These are phyloP conservation scores for Pachyrhizus erosus DNA, from an alignment of 306 rosid genomes.

Conservation along the genomic window DNA sequence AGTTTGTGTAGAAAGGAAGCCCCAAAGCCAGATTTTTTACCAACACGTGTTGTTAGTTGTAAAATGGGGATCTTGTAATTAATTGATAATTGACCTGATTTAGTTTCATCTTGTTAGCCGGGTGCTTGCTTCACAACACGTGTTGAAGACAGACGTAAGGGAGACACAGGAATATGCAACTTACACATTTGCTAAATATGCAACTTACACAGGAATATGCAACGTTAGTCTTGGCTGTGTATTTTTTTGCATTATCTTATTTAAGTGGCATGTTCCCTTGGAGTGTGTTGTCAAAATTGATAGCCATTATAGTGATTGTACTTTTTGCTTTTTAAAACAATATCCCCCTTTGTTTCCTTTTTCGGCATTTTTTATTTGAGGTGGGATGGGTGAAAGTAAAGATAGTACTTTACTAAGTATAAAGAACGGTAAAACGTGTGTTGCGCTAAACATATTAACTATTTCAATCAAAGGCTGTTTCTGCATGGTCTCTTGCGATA, in stretches of 20 bases:
- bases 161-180: conserved; percentile 36
- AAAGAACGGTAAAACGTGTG: not conserved
- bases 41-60: too few relatives aligned
- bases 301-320: conserved; percentile 38
- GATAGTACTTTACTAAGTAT: not conserved
- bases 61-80: too few relatives aligned
- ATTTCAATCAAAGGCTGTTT: not conserved
- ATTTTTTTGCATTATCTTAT: conserved; percentile 47
- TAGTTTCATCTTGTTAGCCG: conserved; percentile 33
- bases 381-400: not conserved
- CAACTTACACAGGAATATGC: too few relatives aligned
- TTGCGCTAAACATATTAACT: not conserved
- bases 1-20: conserved; percentile 6
- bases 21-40: too few relatives aligned
- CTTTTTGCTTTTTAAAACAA: conserved; percentile 13
- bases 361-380: not conserved
- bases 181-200: conserved; percentile 35
- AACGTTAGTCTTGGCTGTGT: conserved; percentile 38
- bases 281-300: conserved; percentile 39
- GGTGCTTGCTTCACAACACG: conserved; percentile 34
- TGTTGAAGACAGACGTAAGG: conserved; percentile 42
- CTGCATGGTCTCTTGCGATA: not conserved
- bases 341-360: not conserved
- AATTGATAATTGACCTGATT: too few relatives aligned
- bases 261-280: conserved; percentile 45